Evolutionary conservation across 352 stramenopile genomes (phyloP).

Genomic region (Globisporangium barbulae): DNA sequence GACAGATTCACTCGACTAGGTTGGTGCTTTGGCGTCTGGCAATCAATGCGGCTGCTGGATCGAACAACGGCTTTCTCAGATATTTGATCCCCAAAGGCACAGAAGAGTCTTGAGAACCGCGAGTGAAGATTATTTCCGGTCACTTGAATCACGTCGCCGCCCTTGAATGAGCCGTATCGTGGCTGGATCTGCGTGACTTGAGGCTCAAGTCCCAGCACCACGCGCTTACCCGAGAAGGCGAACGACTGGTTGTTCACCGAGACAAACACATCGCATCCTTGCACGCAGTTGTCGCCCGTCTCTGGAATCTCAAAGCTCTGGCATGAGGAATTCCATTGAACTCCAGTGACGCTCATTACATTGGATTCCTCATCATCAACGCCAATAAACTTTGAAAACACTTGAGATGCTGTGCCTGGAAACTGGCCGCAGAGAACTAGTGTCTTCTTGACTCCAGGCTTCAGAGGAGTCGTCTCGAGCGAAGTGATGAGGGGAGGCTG

Average conservation of each 20-base stretch:
- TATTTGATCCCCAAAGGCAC: slow-evolving; percentile 24
- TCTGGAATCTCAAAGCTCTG: slow-evolving; percentile 10
- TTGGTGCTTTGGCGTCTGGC: slow-evolving; percentile 24
- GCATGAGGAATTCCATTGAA: slow-evolving; percentile 8
- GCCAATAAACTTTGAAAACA: slow-evolving; percentile 8
- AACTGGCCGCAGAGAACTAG: slow-evolving; percentile 14
- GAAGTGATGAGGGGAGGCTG: slow-evolving; percentile 21
- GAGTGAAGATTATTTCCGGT: slow-evolving; percentile 19
- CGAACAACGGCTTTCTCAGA: slow-evolving; percentile 7
- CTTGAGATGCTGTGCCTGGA: neutral
- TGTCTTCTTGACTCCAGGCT: slow-evolving; percentile 4
- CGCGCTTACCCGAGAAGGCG: slow-evolving; percentile 19
- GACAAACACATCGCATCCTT: slow-evolving; percentile 27
- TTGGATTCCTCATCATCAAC: neutral
- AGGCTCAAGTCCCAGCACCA: slow-evolving; percentile 16
- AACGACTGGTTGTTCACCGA: slow-evolving; percentile 49
- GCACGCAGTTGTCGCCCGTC: neutral
- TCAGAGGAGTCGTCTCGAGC: slow-evolving; percentile 18
- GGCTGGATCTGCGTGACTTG: slow-evolving; percentile 19
- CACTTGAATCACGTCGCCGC: slow-evolving; percentile 29
- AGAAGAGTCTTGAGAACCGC: slow-evolving; percentile 20
- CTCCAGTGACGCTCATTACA: neutral
- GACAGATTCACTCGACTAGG: slow-evolving; percentile 20
- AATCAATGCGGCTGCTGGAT: slow-evolving; percentile 21
- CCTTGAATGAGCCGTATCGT: slow-evolving; percentile 26